phyloP scores from a whole-genome alignment of 2,329 filamentous ascomycete species.

The Macroventuria anomochaeta region DNA sequence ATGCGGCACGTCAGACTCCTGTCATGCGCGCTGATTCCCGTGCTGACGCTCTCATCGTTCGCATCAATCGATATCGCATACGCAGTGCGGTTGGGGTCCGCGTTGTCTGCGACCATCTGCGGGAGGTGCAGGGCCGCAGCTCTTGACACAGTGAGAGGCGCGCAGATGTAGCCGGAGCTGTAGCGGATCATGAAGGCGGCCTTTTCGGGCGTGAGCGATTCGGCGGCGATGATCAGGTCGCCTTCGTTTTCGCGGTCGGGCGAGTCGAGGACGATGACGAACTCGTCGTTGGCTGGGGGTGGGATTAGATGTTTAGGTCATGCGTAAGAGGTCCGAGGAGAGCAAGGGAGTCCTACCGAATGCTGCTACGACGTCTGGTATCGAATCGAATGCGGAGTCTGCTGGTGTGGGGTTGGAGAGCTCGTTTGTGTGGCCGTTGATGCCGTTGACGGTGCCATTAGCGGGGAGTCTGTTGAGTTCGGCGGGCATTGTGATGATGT shows the following conservation, averaged over 20 bases:
- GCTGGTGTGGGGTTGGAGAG: constrained; percentile 36
- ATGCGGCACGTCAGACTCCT: constrained; percentile 79
- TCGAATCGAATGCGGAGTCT: constrained; percentile 54
- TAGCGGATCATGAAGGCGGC: constrained; percentile 97
- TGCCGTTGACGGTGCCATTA: constrained; percentile 26
- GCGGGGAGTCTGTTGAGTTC: constrained; percentile 24
- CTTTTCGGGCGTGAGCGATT: constrained; percentile 82
- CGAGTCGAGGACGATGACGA: constrained; percentile 94
- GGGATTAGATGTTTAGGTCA: no score
- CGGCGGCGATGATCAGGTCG: constrained; percentile 93
- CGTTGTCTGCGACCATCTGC: constrained; percentile 81
- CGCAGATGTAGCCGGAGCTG: constrained; percentile 88
- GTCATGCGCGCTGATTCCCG: constrained; percentile 90
- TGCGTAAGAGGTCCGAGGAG: no score
- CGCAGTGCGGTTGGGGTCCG: constrained; percentile 86
- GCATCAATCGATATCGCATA: constrained; percentile 93
- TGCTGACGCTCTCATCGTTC: constrained; percentile 69
- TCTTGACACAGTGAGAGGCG: constrained; percentile 74
- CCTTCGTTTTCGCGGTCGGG: constrained; percentile 95
- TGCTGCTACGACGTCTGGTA: constrained; percentile 54
- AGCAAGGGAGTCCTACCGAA: no score
- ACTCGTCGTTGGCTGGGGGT: constrained; percentile 69
- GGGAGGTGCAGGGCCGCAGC: constrained; percentile 77
- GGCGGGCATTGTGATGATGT: constrained; percentile 31
- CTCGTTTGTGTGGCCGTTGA: constrained; percentile 18